Percentiles rank a stretch among this genome's conserved stretches.
Conservation (phyloP, 441 rosid genomes). For the Bruguiera hainesii region DNA sequence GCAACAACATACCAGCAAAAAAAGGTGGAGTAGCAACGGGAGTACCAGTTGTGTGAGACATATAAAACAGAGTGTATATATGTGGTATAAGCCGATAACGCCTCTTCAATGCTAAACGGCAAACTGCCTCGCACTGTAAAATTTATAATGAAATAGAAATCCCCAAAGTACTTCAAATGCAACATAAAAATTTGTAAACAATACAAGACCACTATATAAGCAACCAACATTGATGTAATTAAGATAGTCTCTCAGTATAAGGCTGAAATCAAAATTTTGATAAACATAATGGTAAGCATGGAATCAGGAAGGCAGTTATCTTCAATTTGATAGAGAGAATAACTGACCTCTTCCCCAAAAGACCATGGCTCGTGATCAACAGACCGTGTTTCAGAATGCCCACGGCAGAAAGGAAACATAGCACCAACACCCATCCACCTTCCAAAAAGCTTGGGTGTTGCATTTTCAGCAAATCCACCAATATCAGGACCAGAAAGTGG, state of each 20-base stretch:
- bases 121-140: conserved; percentile 86
- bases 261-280: no score
- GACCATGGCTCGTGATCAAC: conserved; percentile 62
- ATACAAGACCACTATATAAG: no score
- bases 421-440: conserved; percentile 98
- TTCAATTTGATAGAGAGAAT: neutral
- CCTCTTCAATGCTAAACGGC: conserved; percentile 87
- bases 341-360: conserved; percentile 91
- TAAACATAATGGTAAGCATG: no score
- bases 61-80: conserved; percentile 81
- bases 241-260: no score
- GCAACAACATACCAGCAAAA: conserved; percentile 63
- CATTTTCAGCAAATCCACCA: conserved; percentile 95
- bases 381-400: conserved; percentile 41
- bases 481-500: conserved; percentile 98
- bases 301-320: neutral
- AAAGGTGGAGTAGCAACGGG: conserved; percentile 82
- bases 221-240: no score
- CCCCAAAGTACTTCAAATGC: no score
- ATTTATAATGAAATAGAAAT: no score
- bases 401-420: conserved; percentile 95
- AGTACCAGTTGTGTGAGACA: conserved; percentile 75
- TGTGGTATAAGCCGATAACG: conserved; percentile 88
- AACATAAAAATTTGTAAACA: no score
- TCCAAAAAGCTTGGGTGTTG: conserved; percentile 86